Evolutionary conservation across 148 eudicot species (phyloP).

Genomic region (Beta vulgaris): DNA sequence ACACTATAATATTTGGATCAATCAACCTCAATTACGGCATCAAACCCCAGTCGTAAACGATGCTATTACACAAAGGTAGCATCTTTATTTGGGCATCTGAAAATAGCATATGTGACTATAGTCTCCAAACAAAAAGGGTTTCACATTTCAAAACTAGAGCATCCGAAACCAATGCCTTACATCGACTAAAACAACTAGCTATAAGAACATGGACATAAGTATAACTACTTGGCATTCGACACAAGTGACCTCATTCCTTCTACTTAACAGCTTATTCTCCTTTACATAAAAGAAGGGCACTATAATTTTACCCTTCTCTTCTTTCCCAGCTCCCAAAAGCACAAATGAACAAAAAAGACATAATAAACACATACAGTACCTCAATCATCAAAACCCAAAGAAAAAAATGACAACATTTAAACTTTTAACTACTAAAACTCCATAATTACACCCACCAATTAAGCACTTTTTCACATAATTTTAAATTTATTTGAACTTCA

Average conservation of each 20-base stretch:
- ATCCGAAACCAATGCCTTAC: neutral
- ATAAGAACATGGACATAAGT: neutral
- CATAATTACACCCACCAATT: slow-evolving; percentile 1
- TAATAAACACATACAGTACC: slow-evolving; percentile 8
- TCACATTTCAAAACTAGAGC: neutral
- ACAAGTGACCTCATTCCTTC: neutral
- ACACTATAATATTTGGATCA: neutral
- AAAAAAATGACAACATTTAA: neutral
- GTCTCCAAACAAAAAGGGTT: neutral
- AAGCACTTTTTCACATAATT: neutral
- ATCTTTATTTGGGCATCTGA: no score
- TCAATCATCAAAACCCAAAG: slow-evolving; percentile 8
- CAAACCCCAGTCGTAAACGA: neutral
- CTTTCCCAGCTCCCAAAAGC: neutral
- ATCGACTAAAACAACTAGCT: neutral
- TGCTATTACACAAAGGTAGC: no score
- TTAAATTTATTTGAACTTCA: neutral
- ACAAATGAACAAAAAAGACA: neutral
- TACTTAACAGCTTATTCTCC: neutral
- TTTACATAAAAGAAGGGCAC: neutral
- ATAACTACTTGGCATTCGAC: neutral
- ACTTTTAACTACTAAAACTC: neutral
- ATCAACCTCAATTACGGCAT: neutral
- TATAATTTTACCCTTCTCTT: neutral
- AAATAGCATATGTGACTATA: neutral